A percentile compares a stretch with the other conserved stretches of the same genome.
phyloP scores from a whole-genome alignment of 495 filamentous ascomycete genomes.

The Aspergillus heteromorphus region DNA sequence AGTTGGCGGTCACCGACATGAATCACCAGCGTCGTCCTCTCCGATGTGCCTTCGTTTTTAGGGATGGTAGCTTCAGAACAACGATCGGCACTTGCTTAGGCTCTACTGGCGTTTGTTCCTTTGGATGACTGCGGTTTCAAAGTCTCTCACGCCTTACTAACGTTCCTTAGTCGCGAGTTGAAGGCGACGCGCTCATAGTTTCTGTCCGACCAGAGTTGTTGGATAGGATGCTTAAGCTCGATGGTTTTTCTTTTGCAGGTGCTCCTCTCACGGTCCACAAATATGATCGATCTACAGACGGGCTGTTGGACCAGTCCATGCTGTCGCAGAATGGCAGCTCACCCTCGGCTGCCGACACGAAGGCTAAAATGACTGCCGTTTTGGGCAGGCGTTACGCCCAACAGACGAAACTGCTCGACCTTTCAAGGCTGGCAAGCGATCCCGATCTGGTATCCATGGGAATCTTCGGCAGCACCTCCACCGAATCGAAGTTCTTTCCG shows the following conservation, averaged over 20 bases:
- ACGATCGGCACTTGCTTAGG: constrained; percentile 44
- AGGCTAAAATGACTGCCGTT: constrained; percentile 48
- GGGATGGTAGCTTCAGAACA: constrained; percentile 52
- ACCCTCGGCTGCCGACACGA: constrained; percentile 39
- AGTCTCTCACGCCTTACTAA: constrained; percentile 64
- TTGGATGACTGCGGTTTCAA: constrained; percentile 47
- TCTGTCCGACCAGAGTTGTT: constrained; percentile 59
- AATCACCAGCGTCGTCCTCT: constrained; percentile 47
- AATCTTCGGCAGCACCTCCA: constrained; percentile 63
- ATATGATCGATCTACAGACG: constrained; percentile 22
- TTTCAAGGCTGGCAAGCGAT: constrained; percentile 70
- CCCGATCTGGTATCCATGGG: constrained; percentile 61
- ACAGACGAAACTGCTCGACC: constrained; percentile 66
- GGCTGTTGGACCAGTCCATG: constrained; percentile 21
- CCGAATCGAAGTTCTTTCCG: constrained; percentile 83
- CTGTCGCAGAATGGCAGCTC: constrained; percentile 19
- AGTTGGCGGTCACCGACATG: constrained; percentile 46
- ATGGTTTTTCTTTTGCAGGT: constrained; percentile 61
- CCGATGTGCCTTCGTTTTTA: constrained; percentile 52
- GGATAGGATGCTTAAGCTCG: constrained; percentile 54
- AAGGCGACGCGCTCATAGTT: constrained; percentile 65
- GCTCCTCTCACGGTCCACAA: constrained; percentile 50
- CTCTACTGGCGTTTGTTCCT: constrained; percentile 29
- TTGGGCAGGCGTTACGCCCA: constrained; percentile 68
- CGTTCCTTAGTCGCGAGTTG: constrained; percentile 62